Evolutionary conservation across 306 rosid genomes (phyloP).

Genomic region (Urtica urens): DNA sequence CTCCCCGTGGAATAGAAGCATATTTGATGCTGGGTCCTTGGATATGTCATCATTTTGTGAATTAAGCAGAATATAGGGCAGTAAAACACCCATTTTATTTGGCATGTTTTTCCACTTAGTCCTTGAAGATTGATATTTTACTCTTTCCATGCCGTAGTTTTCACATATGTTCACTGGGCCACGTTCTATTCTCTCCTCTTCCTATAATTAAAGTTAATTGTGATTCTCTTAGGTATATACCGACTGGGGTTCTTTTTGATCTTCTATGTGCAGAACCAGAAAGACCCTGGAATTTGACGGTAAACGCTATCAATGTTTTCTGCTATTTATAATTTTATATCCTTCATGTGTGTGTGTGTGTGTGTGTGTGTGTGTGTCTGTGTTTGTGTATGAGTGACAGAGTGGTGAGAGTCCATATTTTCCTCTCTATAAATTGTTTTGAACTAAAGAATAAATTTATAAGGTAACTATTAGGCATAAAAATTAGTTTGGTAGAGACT

Average conservation of each 20-base stretch:
- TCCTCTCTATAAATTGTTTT: background rate
- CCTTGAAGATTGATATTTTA: background rate
- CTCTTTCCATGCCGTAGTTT: background rate
- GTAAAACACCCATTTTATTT: too few species aligned
- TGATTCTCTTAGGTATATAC: slow-evolving; percentile 52
- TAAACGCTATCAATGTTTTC: slow-evolving; percentile 11
- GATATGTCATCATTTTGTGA: background rate
- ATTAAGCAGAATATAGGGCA: background rate
- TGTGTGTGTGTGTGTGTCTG: too few species aligned
- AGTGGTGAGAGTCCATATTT: too few species aligned
- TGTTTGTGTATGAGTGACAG: too few species aligned
- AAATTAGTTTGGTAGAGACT: too few species aligned
- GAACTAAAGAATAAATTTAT: too few species aligned
- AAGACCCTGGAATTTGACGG: slow-evolving; percentile 92
- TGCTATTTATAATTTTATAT: too few species aligned
- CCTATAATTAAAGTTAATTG: background rate
- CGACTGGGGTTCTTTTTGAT: slow-evolving; percentile 96
- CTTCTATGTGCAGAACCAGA: slow-evolving; percentile 79
- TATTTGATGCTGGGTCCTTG: background rate
- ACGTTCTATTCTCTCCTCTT: background rate
- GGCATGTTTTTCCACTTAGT: background rate
- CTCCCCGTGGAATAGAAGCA: background rate
- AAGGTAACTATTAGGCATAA: too few species aligned
- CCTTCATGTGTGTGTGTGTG: too few species aligned
- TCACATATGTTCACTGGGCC: background rate